phyloP scores from a whole-genome alignment of 176 grass and related monocot species.

The Saccharum officinarum region DNA sequence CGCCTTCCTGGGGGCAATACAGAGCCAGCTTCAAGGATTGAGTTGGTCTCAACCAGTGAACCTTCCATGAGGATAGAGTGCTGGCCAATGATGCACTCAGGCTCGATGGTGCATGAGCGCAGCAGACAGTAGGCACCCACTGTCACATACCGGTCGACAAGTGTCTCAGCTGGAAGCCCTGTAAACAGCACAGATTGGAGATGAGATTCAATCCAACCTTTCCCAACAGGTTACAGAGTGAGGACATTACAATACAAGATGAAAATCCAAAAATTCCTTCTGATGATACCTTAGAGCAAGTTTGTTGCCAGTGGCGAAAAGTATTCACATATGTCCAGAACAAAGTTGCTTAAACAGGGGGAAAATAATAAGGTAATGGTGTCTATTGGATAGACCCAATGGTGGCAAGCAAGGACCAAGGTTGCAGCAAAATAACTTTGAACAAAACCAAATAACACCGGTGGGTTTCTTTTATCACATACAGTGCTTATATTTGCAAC shows the following conservation, averaged over 20 bases:
- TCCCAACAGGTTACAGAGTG: neutral
- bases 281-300: neutral
- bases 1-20: conserved; percentile 82
- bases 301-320: neutral
- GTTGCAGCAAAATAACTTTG: neutral
- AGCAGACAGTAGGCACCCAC: conserved; percentile 81
- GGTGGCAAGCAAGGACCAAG: neutral
- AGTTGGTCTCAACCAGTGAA: conserved; percentile 93
- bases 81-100: conserved; percentile 93
- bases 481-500: neutral
- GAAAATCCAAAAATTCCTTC: neutral
- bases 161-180: conserved; percentile 96
- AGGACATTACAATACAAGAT: neutral
- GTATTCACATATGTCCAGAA: neutral
- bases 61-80: conserved; percentile 99
- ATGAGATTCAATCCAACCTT: conserved; percentile 19
- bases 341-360: neutral
- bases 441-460: neutral
- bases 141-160: conserved; percentile 90
- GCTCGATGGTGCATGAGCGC: conserved; percentile 95
- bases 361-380: neutral
- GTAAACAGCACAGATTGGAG: conserved; percentile 12
- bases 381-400: neutral
- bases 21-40: conserved; percentile 93
- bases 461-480: neutral